phyloP scores from a whole-genome alignment of 495 filamentous ascomycete species.

The Lasiosphaeris hirsuta region DNA sequence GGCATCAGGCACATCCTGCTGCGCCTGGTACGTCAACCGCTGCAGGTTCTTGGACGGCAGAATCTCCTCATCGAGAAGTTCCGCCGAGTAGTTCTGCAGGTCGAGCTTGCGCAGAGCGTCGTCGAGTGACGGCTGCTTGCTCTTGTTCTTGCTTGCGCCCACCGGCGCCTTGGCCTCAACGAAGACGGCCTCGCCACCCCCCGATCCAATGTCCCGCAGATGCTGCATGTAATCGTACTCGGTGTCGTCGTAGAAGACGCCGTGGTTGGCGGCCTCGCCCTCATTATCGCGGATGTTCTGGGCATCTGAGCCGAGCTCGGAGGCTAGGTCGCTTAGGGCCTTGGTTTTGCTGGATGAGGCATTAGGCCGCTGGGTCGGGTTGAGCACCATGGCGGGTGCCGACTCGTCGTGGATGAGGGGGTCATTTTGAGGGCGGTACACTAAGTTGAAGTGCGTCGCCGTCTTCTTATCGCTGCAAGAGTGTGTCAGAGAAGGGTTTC shows the following conservation, averaged over 20 bases:
- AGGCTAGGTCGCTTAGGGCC: slow-evolving; percentile 67
- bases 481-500: not conserved
- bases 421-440: slow-evolving; percentile 95
- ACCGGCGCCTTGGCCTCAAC: slow-evolving; percentile 56
- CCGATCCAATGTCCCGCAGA: slow-evolving; percentile 72
- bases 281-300: slow-evolving; percentile 74
- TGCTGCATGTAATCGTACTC: slow-evolving; percentile 99
- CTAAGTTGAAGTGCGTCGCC: slow-evolving; percentile 86
- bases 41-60: slow-evolving; percentile 68
- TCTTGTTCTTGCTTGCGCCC: slow-evolving; percentile 57
- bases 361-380: slow-evolving; percentile 46
- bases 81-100: slow-evolving; percentile 55
- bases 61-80: slow-evolving; percentile 63
- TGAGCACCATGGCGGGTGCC: slow-evolving; percentile 78
- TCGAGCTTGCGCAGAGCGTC: slow-evolving; percentile 71
- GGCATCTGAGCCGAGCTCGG: slow-evolving; percentile 65
- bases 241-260: slow-evolving; percentile 82
- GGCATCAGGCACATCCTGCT: slow-evolving; percentile 87
- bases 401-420: slow-evolving; percentile 84
- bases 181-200: slow-evolving; percentile 64
- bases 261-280: slow-evolving; percentile 91
- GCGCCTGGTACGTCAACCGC: slow-evolving; percentile 80
- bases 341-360: slow-evolving; percentile 38
- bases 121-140: slow-evolving; percentile 65
- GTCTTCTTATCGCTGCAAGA: slow-evolving; percentile 81